These are phyloP conservation scores for Pseudogymnoascus sp. DNA, from an alignment of 2,329 filamentous ascomycete genomes.

Conservation along the genomic window DNA sequence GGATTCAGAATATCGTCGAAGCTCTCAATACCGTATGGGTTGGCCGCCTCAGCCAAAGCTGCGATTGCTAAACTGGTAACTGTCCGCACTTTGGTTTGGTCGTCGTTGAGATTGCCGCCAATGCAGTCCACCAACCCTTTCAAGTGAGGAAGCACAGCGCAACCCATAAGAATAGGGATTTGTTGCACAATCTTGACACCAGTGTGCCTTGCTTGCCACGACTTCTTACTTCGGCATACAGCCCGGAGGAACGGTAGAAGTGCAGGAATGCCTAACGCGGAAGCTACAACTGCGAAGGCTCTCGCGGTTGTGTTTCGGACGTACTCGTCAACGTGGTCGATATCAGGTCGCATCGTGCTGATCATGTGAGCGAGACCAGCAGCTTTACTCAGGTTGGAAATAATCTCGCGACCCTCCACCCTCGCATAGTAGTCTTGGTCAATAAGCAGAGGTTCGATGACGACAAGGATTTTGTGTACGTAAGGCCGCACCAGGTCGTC, in stretches of 20 bases:
- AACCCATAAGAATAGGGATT: conserved; percentile 97
- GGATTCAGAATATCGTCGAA: conserved; percentile 98
- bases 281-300: conserved; percentile 95
- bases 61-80: conserved; percentile 93
- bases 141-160: conserved; percentile 87
- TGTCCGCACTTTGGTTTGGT: conserved; percentile 95
- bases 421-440: conserved; percentile 99
- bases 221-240: conserved; percentile 96
- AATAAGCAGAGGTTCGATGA: conserved; percentile 97
- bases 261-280: conserved; percentile 89
- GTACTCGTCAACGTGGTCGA: conserved; percentile 97
- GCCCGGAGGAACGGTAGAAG: conserved; percentile 90
- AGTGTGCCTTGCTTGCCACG: conserved; percentile 95
- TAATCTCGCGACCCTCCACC: conserved; percentile 96
- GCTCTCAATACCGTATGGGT: conserved; percentile 97
- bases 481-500: conserved; percentile 94
- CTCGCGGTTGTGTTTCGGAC: conserved; percentile 95
- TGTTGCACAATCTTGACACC: conserved; percentile 99
- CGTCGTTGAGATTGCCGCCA: conserved; percentile 89
- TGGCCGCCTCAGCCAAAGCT: conserved; percentile 88
- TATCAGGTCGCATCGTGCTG: conserved; percentile 97
- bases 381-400: conserved; percentile 94
- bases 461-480: conserved; percentile 96
- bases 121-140: conserved; percentile 97
- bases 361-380: conserved; percentile 98